These are phyloP conservation scores for Suhomyces bribrorum DNA, from an alignment of 1,139 yeast species.

Conservation along the genomic window DNA sequence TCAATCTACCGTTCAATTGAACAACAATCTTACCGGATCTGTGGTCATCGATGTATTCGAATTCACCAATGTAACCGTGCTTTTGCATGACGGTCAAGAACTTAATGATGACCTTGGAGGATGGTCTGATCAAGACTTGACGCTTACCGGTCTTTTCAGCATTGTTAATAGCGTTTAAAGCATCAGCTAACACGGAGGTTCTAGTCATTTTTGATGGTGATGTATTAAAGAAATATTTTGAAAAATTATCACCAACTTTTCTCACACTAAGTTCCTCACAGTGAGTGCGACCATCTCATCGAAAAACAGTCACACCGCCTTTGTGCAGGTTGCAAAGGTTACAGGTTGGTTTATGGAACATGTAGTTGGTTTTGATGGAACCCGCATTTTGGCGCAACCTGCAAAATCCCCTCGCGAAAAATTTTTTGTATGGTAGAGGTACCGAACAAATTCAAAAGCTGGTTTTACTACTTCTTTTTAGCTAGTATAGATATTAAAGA, in stretches of 20 bases:
- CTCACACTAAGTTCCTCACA: not conserved
- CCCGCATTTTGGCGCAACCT: slow-evolving; percentile 3
- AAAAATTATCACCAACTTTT: slow-evolving; percentile 7
- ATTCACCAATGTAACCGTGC: slow-evolving; percentile 98
- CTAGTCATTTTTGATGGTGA: slow-evolving; percentile 73
- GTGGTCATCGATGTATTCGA: slow-evolving; percentile 98
- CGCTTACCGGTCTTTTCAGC: slow-evolving; percentile 99
- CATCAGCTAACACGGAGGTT: slow-evolving; percentile 98
- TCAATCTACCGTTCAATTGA: slow-evolving; percentile 95
- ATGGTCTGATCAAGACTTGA: slow-evolving; percentile 98
- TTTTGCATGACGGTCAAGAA: slow-evolving; percentile 97
- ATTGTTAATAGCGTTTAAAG: slow-evolving; percentile 96
- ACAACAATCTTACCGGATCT: slow-evolving; percentile 98
- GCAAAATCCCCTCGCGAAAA: slow-evolving; percentile 9
- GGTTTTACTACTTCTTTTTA: slow-evolving; percentile 11
- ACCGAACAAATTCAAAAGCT: not conserved
- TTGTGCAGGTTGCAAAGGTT: not conserved
- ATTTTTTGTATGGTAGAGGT: slow-evolving; percentile 11
- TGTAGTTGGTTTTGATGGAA: slow-evolving; percentile 3
- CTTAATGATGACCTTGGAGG: slow-evolving; percentile 97
- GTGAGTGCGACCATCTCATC: slow-evolving; percentile 5
- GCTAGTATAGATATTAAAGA: slow-evolving; percentile 21
- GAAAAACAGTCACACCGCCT: slow-evolving; percentile 15
- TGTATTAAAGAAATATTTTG: slow-evolving; percentile 8
- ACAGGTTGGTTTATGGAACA: not conserved